Evolutionary conservation across 2,329 filamentous ascomycete genomes (phyloP).

Genomic region (Penicillium olsonii): DNA sequence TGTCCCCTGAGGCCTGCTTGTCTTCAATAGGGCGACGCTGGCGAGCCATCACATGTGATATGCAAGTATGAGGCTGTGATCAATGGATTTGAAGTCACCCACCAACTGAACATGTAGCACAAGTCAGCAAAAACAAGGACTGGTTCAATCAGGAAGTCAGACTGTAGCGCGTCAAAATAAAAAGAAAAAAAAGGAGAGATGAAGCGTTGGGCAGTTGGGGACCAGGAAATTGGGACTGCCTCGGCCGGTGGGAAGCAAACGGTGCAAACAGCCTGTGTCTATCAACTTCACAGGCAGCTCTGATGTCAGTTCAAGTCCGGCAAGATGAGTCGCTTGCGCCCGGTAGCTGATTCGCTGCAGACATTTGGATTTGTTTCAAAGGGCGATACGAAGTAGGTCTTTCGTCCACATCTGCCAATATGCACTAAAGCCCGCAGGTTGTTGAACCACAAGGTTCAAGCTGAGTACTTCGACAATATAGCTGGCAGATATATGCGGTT

Average conservation of each 20-base stretch:
- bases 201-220: constrained; percentile 29
- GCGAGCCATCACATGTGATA: constrained; percentile 31
- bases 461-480: constrained; percentile 83
- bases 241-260: constrained; percentile 15
- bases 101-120: constrained; percentile 15
- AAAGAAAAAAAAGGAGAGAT: constrained; percentile 4
- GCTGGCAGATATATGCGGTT: constrained; percentile 87
- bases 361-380: constrained; percentile 85
- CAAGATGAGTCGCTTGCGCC: constrained; percentile 60
- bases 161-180: neutral
- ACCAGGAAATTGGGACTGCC: constrained; percentile 22
- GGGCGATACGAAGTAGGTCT: constrained; percentile 74
- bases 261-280: constrained; percentile 25
- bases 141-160: neutral
- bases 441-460: constrained; percentile 74
- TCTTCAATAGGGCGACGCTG: constrained; percentile 34
- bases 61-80: constrained; percentile 24
- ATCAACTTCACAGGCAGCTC: neutral
- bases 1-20: constrained; percentile 9
- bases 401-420: constrained; percentile 20
- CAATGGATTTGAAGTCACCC: constrained; percentile 16
- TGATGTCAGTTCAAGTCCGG: constrained; percentile 16
- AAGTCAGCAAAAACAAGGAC: constrained; percentile 10
- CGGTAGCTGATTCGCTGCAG: constrained; percentile 76
- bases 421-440: constrained; percentile 53